Conservation (phyloP, 2,329 filamentous ascomycete species). For the Paramyrothecium roridum region DNA sequence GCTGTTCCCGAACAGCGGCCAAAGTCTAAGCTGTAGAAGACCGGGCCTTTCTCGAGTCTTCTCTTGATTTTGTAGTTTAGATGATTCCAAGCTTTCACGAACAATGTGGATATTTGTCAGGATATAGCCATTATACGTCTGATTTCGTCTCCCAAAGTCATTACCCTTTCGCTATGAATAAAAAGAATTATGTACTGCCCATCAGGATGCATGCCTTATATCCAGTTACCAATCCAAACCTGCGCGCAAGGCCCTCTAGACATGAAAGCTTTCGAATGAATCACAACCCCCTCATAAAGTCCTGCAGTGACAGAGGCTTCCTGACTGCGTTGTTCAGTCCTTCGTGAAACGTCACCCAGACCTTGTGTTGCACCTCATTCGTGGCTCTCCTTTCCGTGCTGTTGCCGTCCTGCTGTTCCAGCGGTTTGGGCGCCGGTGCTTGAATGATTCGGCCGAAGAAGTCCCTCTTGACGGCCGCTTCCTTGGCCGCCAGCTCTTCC, state of each 20-base stretch:
- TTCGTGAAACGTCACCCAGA: constrained; percentile 89
- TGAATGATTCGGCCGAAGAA: constrained; percentile 79
- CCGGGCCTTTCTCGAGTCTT: no score
- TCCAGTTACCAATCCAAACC: no score
- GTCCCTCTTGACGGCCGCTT: constrained; percentile 62
- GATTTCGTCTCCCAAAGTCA: no score
- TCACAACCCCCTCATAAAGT: constrained; percentile 68
- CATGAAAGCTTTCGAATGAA: neutral
- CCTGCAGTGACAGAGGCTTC: constrained; percentile 78
- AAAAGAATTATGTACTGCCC: no score
- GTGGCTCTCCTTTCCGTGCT: constrained; percentile 23
- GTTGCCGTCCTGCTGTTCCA: constrained; percentile 39
- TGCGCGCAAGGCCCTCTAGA: no score
- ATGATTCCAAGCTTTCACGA: no score
- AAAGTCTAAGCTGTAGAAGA: constrained; percentile 46
- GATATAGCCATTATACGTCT: no score
- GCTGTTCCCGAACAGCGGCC: constrained; percentile 48
- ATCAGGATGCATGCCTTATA: no score
- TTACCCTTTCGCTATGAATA: no score
- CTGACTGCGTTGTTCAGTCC: constrained; percentile 89
- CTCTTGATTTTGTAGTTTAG: no score
- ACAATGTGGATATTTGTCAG: no score
- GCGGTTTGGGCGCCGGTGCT: constrained; percentile 20
- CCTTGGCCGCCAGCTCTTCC: constrained; percentile 25
- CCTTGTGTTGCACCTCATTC: constrained; percentile 51